A percentile compares a stretch with the other conserved stretches of the same genome.
These are phyloP conservation scores for Albugo candida DNA, from an alignment of 352 stramenopile species.

Conservation along the genomic window DNA sequence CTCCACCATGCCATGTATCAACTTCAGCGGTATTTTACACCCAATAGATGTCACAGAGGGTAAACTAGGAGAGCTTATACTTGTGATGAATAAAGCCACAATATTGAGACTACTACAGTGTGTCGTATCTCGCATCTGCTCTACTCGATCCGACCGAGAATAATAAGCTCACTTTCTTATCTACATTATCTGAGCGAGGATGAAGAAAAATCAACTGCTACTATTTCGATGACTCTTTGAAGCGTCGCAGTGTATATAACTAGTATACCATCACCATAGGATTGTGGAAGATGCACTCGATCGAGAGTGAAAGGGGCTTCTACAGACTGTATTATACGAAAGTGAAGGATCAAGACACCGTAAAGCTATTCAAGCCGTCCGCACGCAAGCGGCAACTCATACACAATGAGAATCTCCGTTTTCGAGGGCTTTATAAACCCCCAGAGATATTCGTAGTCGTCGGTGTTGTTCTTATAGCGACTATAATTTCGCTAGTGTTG, in stretches of 20 bases:
- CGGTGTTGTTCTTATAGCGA: slow-evolving; percentile 22
- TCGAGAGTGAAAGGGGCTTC: no score
- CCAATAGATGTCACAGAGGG: background rate
- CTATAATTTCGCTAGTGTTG: slow-evolving; percentile 43
- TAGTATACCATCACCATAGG: no score
- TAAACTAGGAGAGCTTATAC: background rate
- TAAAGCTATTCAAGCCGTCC: background rate
- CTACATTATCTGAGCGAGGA: slow-evolving; percentile 29
- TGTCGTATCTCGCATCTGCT: slow-evolving; percentile 4
- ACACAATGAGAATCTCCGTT: slow-evolving; percentile 55
- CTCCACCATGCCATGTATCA: background rate
- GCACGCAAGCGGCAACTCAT: slow-evolving; percentile 24
- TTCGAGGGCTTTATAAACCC: slow-evolving; percentile 47
- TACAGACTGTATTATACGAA: no score
- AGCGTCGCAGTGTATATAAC: no score
- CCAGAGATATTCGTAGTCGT: slow-evolving; percentile 49
- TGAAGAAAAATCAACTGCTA: background rate
- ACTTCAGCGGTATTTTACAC: slow-evolving; percentile 3
- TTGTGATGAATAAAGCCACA: background rate
- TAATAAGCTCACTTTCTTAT: slow-evolving; percentile 15
- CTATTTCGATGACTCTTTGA: background rate
- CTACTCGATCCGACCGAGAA: background rate
- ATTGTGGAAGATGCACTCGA: no score
- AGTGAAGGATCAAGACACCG: no score
- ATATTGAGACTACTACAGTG: slow-evolving; percentile 2